phyloP scores from a whole-genome alignment of 345 rosid species.

The Durio zibethinus region DNA sequence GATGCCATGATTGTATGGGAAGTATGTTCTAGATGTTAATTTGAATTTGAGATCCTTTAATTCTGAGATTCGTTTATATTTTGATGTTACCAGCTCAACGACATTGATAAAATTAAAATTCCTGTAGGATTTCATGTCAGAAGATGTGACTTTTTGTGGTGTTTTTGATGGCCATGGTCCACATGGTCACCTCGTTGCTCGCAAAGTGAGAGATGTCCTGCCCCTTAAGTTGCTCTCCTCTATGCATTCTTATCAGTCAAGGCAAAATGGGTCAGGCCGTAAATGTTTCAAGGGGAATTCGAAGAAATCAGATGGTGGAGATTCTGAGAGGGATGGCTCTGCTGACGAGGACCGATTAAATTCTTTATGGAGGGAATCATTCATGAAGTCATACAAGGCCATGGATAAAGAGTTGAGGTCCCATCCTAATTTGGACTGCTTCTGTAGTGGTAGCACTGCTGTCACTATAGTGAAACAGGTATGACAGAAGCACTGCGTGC shows the following conservation, averaged over 20 bases:
- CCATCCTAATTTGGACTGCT: slow-evolving; percentile 94
- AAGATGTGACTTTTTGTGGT: slow-evolving; percentile 89
- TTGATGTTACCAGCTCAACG: slow-evolving; percentile 14
- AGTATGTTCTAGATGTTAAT: slow-evolving; percentile 49
- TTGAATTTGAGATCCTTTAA: slow-evolving; percentile 18
- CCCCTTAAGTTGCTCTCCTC: slow-evolving; percentile 74
- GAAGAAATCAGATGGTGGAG: slow-evolving; percentile 47
- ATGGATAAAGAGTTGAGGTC: slow-evolving; percentile 97
- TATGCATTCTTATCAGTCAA: slow-evolving; percentile 48
- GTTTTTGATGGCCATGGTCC: slow-evolving; percentile 99
- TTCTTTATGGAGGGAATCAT: slow-evolving; percentile 84
- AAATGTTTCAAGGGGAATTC: slow-evolving; percentile 48
- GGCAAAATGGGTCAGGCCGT: slow-evolving; percentile 45
- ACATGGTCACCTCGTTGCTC: slow-evolving; percentile 95
- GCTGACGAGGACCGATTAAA: slow-evolving; percentile 50
- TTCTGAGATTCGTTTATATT: slow-evolving; percentile 3
- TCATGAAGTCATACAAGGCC: slow-evolving; percentile 78
- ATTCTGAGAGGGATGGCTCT: slow-evolving; percentile 47
- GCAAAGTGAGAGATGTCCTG: slow-evolving; percentile 88
- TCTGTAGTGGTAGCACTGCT: slow-evolving; percentile 99
- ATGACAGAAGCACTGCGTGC: slow-evolving; percentile 10
- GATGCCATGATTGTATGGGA: slow-evolving; percentile 99
- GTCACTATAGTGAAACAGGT: slow-evolving; percentile 91
- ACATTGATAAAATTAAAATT: slow-evolving; percentile 18
- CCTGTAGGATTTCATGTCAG: slow-evolving; percentile 82